Conservation (phyloP, 108 stramenopile genomes). For the Skeletonema costatum region DNA sequence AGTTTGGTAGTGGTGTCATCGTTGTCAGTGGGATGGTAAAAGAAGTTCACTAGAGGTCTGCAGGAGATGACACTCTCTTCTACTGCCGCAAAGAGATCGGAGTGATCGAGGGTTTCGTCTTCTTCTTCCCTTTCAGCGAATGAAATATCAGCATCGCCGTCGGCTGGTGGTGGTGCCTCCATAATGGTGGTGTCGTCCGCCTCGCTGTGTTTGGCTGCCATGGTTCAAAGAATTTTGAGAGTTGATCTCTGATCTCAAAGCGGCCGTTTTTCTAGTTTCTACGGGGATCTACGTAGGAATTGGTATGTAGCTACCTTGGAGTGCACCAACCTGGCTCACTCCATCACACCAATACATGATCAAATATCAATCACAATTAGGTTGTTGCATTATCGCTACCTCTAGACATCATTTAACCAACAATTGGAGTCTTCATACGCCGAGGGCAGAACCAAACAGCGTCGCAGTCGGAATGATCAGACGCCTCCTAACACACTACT, state of each 20-base stretch:
- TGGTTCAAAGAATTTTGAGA: neutral
- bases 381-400: too few relatives aligned
- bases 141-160: neutral
- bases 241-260: too few relatives aligned
- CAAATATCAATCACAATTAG: too few relatives aligned
- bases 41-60: slow-evolving; percentile 11
- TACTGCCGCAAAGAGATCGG: slow-evolving; percentile 6
- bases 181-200: neutral
- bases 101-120: neutral
- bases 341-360: too few relatives aligned
- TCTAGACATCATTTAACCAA: too few relatives aligned
- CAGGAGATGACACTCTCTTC: slow-evolving; percentile 7
- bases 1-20: neutral
- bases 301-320: neutral
- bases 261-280: neutral
- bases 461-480: neutral
- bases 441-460: neutral
- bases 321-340: too few relatives aligned
- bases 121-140: neutral
- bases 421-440: neutral
- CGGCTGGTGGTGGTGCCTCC: neutral
- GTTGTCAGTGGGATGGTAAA: slow-evolving; percentile 1
- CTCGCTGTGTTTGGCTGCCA: neutral
- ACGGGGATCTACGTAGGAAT: neutral
- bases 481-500: neutral